Evolutionary conservation across 306 rosid genomes (phyloP).

Genomic region (Dalbergia cultrata): DNA sequence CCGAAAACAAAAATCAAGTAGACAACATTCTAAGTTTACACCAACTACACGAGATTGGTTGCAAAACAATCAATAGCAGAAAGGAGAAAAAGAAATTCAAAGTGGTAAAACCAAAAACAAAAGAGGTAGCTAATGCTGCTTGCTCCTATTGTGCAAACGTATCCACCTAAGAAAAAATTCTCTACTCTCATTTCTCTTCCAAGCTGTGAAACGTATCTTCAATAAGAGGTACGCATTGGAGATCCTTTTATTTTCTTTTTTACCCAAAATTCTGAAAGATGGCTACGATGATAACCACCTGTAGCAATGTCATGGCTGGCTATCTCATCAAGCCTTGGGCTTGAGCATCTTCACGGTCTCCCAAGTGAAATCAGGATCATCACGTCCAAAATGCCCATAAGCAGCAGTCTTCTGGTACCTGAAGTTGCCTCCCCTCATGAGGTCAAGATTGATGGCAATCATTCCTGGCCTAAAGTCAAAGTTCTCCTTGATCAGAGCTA

Average conservation of each 20-base stretch:
- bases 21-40: constrained; percentile 35
- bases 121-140: constrained; percentile 32
- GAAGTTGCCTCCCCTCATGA: constrained; percentile 77
- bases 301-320: constrained; percentile 27
- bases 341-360: constrained; percentile 78
- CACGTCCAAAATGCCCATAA: constrained; percentile 87
- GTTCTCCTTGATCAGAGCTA: constrained; percentile 72
- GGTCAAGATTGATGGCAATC: constrained; percentile 81
- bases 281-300: constrained; percentile 58
- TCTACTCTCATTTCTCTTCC: constrained; percentile 31
- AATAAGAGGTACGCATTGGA: constrained; percentile 46
- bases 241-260: constrained; percentile 55
- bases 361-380: constrained; percentile 87
- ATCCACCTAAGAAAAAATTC: constrained; percentile 37
- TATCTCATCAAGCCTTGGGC: constrained; percentile 74
- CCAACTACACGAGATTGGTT: constrained; percentile 34
- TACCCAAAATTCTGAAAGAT: constrained; percentile 38
- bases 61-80: constrained; percentile 25
- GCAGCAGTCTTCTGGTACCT: constrained; percentile 90
- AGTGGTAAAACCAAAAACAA: constrained; percentile 14
- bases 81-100: constrained; percentile 29
- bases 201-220: constrained; percentile 47
- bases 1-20: not conserved
- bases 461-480: constrained; percentile 90
- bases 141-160: constrained; percentile 47